Base-by-base conservation (phyloP, 2,329 filamentous ascomycete genomes). In the Dichotomopilus funicola region DNA sequence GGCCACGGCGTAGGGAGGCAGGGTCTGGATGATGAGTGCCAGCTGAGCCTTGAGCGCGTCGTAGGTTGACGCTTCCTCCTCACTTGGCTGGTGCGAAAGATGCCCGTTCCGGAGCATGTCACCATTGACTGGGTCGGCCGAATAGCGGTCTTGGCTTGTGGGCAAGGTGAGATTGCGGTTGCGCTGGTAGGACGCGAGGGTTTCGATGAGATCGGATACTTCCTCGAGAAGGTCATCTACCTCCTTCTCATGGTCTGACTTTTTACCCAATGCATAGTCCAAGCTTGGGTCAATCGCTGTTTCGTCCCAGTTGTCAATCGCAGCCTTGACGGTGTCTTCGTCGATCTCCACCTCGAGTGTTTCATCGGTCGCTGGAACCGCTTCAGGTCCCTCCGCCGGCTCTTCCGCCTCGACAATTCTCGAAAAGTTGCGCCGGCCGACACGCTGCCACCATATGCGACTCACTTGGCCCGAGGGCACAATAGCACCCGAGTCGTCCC, bases 1-100 rank as follows among this genome's bases (percentile, higher is more conserved):
- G 5, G 91, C 86, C 31, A 96, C 87, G 1, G 88, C 88, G 66
- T 90, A 94, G 1, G 91, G 91, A 1, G 91, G 91, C 9, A 96
- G 73, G 41, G 80, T 83, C 61, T 86, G 79, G 58, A 95, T 80
- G 59, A 95, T 82, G 35, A 91, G 74, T 0, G 82, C 76, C 19
- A 96, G 75, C 66, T 91, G 89, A 4, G 85, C 80, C 67, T 87
- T 90, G 51, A 96, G 77, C 33, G 85, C 79, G 60, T 89, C 79
- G 67, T 95, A 95, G 0, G 79, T 81, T 11, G 73, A 68, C 56
- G 74, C 72, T 65, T 84, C 81, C 59, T 81, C 80, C 60, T 82
- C 80, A 10, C 65, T 68, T 5, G 85, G 83, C 7, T 88, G 88
- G 50, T 84, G 82, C 4, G 83, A 81, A 1, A 82, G 79, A 6